Evolutionary conservation across 768 basidiomycete species (phyloP), one percentile per base, ranked within the genome.

Genomic region (Tylopilus vinaceipallidus): DNA sequence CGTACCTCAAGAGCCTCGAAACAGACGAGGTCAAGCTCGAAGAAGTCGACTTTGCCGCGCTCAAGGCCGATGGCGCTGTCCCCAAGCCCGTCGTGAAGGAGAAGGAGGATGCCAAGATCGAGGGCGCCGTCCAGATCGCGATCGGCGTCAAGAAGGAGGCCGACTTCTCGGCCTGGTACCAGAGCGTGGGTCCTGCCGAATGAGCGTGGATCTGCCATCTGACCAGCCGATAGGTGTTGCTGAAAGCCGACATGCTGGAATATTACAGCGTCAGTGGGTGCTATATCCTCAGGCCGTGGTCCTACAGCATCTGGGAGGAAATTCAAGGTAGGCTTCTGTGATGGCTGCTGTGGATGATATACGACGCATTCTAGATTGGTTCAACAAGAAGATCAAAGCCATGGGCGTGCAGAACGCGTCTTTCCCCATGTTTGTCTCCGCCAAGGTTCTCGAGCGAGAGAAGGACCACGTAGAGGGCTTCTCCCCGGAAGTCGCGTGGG

Each of bases 401-500:
- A 80, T 98, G 64, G 97, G 87, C 39, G 95, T 98, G 16, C 91
- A 97, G 68, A 98, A 98, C 67, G 86, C 92, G 4, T 99, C 98
- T 66, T 99, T 99, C 80, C 97, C 97, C 3, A 98, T 99, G 92
- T 98, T 98, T 61, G 89, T 99, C 29, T 95, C 94, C 0, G 70
- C 80, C 50, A 92, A 90, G 49, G 90, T 95, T 22, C 80, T 99
- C 49, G 95, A 99, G 70, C 81, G 90, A 45, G 97, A 99, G 71
- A 98, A 98, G 74, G 85, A 98, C 61, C 97, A 99, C 67, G 92
- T 99, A 51, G 97, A 98, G 68, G 97, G 97, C 3, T 99, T 99
- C 74, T 95, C 95, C 49, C 95, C 97, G 4, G 97, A 99, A 71
- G 97, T 99, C 29, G 97, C 97, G n/a, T 99, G 97, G 97, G 97